These are phyloP conservation scores for Aspergillus fischeri DNA, from an alignment of 2,329 filamentous ascomycete species.

Conservation along the genomic window DNA sequence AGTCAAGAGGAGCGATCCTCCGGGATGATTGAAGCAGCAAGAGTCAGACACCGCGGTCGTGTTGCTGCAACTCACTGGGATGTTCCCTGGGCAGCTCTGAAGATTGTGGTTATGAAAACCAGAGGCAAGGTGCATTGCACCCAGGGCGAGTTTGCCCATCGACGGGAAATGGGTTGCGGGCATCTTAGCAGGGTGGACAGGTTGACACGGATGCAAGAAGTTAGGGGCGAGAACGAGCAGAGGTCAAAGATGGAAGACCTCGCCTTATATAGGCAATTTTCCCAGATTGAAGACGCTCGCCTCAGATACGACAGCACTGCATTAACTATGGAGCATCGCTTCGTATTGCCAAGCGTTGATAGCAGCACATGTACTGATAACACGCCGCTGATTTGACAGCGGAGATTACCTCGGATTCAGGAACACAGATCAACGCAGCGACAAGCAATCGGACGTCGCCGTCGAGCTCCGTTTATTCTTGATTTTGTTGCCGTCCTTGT, in stretches of 20 bases:
- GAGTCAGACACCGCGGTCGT: slow-evolving; percentile 45
- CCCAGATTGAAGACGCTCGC: not conserved
- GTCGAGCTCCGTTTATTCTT: slow-evolving; percentile 3
- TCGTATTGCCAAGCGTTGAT: slow-evolving; percentile 9
- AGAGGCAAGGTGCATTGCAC: slow-evolving; percentile 15
- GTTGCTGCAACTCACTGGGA: slow-evolving; percentile 54
- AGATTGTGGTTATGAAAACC: slow-evolving; percentile 19
- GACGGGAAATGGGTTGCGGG: slow-evolving; percentile 12
- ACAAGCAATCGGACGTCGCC: slow-evolving; percentile 10
- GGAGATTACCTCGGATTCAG: slow-evolving; percentile 10
- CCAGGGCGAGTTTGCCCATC: slow-evolving; percentile 22
- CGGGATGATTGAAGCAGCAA: slow-evolving; percentile 58
- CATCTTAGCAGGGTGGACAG: slow-evolving; percentile 12
- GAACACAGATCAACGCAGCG: slow-evolving; percentile 3
- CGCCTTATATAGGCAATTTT: not conserved
- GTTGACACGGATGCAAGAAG: not conserved
- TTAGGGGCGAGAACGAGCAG: not conserved
- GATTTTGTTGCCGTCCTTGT: slow-evolving; percentile 2
- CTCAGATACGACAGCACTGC: not conserved
- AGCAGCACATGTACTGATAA: slow-evolving; percentile 27
- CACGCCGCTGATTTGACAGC: slow-evolving; percentile 22
- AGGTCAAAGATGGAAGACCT: not conserved
- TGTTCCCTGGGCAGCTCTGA: slow-evolving; percentile 28
- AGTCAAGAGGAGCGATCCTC: slow-evolving; percentile 54
- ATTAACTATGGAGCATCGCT: not conserved